Conservation (phyloP, 2,329 filamentous ascomycete genomes). For the Colletotrichum tabaci region DNA sequence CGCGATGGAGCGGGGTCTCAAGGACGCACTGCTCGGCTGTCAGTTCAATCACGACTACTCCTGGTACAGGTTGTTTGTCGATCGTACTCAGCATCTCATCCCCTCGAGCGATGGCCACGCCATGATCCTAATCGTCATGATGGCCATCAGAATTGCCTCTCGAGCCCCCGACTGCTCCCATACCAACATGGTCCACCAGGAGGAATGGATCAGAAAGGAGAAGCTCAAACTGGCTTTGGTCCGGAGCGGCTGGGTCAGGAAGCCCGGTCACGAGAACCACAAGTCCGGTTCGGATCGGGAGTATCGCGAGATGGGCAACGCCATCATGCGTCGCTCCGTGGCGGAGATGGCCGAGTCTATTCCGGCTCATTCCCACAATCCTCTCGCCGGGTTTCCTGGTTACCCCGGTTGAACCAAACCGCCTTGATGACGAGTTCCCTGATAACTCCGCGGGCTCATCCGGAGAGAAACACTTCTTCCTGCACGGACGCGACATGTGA, state of each 20-base stretch:
- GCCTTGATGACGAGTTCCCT: too few species aligned
- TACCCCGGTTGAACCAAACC: too few species aligned
- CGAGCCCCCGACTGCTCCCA: background rate
- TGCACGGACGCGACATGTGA: too few species aligned
- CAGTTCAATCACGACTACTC: conserved; percentile 20
- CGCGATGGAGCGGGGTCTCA: conserved; percentile 17
- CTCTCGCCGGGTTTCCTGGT: too few species aligned
- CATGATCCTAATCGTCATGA: background rate
- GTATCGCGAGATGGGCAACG: conserved; percentile 20
- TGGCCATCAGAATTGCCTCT: background rate
- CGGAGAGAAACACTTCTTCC: too few species aligned
- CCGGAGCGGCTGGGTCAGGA: background rate
- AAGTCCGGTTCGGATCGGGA: conserved; percentile 1
- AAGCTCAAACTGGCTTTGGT: background rate
- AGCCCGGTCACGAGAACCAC: background rate
- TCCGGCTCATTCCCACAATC: too few species aligned
- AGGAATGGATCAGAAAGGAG: background rate
- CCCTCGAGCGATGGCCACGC: background rate
- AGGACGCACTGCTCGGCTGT: conserved; percentile 18
- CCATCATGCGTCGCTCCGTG: background rate
- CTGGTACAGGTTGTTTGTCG: conserved; percentile 13
- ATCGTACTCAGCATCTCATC: conserved; percentile 1
- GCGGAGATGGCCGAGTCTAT: too few species aligned
- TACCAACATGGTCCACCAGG: background rate
- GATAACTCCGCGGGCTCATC: too few species aligned